Evolutionary conservation across 345 rosid species (phyloP), one percentile per base, ranked within the genome.

Genomic region (Gossypium sturtianum): DNA sequence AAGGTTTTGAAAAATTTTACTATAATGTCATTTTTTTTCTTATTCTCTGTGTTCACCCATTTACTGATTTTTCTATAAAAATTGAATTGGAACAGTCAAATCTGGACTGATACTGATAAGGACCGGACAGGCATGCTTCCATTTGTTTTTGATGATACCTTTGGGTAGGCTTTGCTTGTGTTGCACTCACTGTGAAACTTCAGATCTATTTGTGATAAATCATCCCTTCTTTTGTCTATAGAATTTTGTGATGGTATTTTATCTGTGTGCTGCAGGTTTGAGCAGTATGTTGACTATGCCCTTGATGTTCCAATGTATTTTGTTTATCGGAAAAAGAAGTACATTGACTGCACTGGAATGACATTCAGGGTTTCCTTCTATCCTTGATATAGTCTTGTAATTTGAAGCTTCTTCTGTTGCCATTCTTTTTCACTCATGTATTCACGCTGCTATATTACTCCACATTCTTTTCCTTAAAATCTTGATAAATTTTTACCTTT

Each of bases 291-390:
- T 72, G 98, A 95, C 70, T 95, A 95, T 53, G 99, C 99, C 72
- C 97, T 95, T n/a, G 98, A 95, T 79, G 98, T 93, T 79, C 99
- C 99, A 44, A 95, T 93, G 99, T 95, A 95, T 85, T 95, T 93
- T 78, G 97, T 93, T 66, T 95, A 93, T 75, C 89, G 93, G 72
- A 84, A 90, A 75, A 81, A 90, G 84, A 90, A 88, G 82, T 93
- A 91, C 74, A 83, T 95, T 38, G 97, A 95, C 88, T 95, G 99
- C 82, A 75, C 91, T 45, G 98, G 99, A 86, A 78, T 90, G 94
- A 86, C 99, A 82, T 93, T 93, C 83, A 85, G 94, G 99, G 99
- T 95, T 47, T 82, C 53, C 73, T 80, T 89, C 91, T 85, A 76
- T 82, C 90, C 75, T 82, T 82, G 29, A 52, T 60, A 25, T 73